Conservation (phyloP, 2,329 filamentous ascomycete genomes). For the Dothideomycetidae sp. region DNA sequence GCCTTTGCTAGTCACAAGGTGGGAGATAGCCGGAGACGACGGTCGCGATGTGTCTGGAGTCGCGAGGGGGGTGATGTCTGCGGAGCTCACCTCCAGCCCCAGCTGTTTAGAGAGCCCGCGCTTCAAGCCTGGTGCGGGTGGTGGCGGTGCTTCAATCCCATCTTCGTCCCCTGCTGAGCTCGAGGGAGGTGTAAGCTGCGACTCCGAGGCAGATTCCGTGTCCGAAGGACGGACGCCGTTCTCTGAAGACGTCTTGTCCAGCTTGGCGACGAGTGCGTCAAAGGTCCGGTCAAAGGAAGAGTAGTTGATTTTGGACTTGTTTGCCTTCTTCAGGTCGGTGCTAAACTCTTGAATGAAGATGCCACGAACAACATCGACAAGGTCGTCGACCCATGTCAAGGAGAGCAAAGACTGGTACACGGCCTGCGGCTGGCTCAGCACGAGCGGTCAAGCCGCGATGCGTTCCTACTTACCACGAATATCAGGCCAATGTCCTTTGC, state of each 20-base stretch:
- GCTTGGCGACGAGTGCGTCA: slow-evolving; percentile 75
- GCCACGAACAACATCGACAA: slow-evolving; percentile 86
- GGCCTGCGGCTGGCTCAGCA: slow-evolving; percentile 44
- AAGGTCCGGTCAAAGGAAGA: slow-evolving; percentile 80
- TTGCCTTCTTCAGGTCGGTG: slow-evolving; percentile 67
- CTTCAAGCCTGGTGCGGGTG: slow-evolving; percentile 37
- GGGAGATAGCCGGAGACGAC: slow-evolving; percentile 53
- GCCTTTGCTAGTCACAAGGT: slow-evolving; percentile 58
- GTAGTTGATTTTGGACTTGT: slow-evolving; percentile 61
- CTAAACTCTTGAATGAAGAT: slow-evolving; percentile 86
- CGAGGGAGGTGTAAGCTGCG: slow-evolving; percentile 39
- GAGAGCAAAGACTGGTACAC: slow-evolving; percentile 94
- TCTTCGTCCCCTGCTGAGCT: slow-evolving; percentile 35
- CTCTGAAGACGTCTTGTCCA: slow-evolving; percentile 45
- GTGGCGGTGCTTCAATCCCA: slow-evolving; percentile 39
- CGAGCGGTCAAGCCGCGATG: not conserved
- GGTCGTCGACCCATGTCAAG: slow-evolving; percentile 90
- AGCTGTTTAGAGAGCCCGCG: slow-evolving; percentile 25
- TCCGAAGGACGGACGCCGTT: slow-evolving; percentile 13
- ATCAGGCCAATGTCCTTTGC: slow-evolving; percentile 88
- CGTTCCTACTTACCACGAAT: slow-evolving; percentile 57
- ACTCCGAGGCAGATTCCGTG: slow-evolving; percentile 15
- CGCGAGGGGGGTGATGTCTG: slow-evolving; percentile 53
- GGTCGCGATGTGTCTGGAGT: slow-evolving; percentile 69
- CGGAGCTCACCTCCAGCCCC: slow-evolving; percentile 32